Evolutionary conservation across 768 basidiomycete genomes (phyloP), one percentile per base, ranked within the genome.

Genomic region (Leccinum sublutescens): DNA sequence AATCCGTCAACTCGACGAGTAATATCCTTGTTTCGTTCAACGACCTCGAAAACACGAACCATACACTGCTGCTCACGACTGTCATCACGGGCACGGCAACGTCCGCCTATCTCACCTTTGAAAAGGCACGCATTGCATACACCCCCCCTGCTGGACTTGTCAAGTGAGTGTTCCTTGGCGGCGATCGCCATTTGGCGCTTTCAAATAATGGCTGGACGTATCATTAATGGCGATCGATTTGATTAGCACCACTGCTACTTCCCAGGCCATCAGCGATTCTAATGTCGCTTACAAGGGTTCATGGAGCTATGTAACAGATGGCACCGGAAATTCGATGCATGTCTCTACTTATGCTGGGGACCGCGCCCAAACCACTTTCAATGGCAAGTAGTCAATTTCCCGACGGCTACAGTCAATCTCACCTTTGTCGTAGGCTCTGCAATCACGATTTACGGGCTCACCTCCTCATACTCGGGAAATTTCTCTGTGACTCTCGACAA

Each of bases 401-500:
- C 34, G 12, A 27, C 45, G 3, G 17, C 11, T 55, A 27, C 56
- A 25, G 21, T 54, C 50, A 36, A 64, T 40, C 40, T 36, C 25
- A 36, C 36, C 29, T 54, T 56, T 61, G 19, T 36, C 19, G 21
- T 57, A 90, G 90, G 89, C 31, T 80, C 83, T 10, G 79, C 88
- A 12, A 76, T 92, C 52, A 73, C 80, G 1, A 68, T 93, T 23
- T 78, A 72, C 50, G 91, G 91, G 9, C 77, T 79, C 43, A 85
- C 83, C 17, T 86, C 84, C 34, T 82, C 82, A 3, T 68, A 72
- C 27, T 79, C 82, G 2, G 88, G 88, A 55, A 76, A 75, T 45
- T 92, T 84, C 66, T 78, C 83, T 36, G 82, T 89, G 55, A 77
- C 69, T 27, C 80, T 85, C 8, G 83, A 85, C 62, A 77, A 83